phyloP scores from a whole-genome alignment of 73 alveolate genomes.

The Paraurostyla sp. region DNA sequence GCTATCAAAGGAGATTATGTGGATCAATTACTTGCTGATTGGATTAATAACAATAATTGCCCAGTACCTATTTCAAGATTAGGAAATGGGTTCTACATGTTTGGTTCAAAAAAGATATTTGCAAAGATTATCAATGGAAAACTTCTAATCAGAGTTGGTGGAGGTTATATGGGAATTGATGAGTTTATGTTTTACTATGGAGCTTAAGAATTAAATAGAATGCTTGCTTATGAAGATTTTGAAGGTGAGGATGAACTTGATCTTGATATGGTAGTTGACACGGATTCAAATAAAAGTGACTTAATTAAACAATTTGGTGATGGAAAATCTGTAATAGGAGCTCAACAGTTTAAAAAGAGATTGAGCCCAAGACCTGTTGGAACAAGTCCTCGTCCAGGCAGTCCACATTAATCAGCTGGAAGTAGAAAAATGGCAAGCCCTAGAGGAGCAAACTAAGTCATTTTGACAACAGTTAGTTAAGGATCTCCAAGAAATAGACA shows the following conservation, averaged over 20 bases:
- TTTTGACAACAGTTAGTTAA: too few relatives aligned
- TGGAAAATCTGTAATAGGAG: slow-evolving; percentile 52
- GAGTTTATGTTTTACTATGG: slow-evolving; percentile 84
- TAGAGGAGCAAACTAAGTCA: too few relatives aligned
- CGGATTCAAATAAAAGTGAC: slow-evolving; percentile 21
- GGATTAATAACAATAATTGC: slow-evolving; percentile 75
- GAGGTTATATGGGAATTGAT: slow-evolving; percentile 87
- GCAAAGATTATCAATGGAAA: slow-evolving; percentile 81
- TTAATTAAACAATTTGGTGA: slow-evolving; percentile 38
- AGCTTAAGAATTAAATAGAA: slow-evolving; percentile 64
- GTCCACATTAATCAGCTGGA: neutral
- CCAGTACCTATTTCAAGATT: slow-evolving; percentile 75
- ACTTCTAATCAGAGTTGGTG: slow-evolving; percentile 88
- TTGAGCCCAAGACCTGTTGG: slow-evolving; percentile 41
- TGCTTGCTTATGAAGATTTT: slow-evolving; percentile 58
- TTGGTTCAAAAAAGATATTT: slow-evolving; percentile 78
- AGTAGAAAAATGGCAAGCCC: too few relatives aligned
- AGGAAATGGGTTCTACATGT: slow-evolving; percentile 82
- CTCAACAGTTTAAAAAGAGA: slow-evolving; percentile 27
- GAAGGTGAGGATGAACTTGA: slow-evolving; percentile 48
- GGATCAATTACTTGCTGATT: slow-evolving; percentile 75
- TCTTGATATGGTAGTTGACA: slow-evolving; percentile 26
- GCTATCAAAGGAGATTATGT: slow-evolving; percentile 76
- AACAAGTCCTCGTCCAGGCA: neutral
- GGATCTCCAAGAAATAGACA: too few relatives aligned